Base-by-base conservation (phyloP, 116 monocot species). In the Thalassia testudinum region DNA sequence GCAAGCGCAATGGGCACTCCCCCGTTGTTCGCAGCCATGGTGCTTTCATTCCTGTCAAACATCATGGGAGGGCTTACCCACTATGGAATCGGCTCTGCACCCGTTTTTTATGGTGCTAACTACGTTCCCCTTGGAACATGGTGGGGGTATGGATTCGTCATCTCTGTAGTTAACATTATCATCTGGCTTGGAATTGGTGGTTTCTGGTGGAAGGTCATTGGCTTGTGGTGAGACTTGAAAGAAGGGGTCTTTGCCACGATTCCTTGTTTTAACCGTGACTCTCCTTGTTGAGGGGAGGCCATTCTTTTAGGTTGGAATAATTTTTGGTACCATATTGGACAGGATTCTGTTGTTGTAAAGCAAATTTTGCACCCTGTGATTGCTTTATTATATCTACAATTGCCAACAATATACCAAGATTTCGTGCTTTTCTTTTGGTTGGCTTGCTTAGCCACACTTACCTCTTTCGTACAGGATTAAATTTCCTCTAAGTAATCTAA, bases 61-160 rank as follows among this genome's bases (percentile, higher is more conserved):
- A 62, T 97, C 63, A 97, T 97, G 97, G 97, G 97, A 2, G 97
- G 97, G 6, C 76, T 89, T 27, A 89, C 97, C 13, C 97, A 97
- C 56, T 89, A 97, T 47, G 97, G 97, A 38, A 97, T 88, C 14
- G 97, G 97, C 1, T 97, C 97, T n/a, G 97, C 97, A 15, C 89
- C 97, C 0, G 77, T 97, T 25, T 97, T 89, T 66, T 97, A 89
- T 55, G 97, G 97, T 24, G 88, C 97, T 0, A 79, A 77, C 64
- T 97, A 89, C 30, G 89, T 97, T 13, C 85, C 95, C 0, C 64
- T 88, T 8, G 27, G 70, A 0, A 75, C 72, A 22, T 93, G 93
- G 93, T 93, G 87, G 93, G 79, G 89, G 22, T 97, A 85, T 47
- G 97, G 97, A 0, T 88, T 95, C 37, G 12, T 92, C 25, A 71